Base-by-base conservation (phyloP, 805 yeast genomes). In the Ogataea angusta region DNA sequence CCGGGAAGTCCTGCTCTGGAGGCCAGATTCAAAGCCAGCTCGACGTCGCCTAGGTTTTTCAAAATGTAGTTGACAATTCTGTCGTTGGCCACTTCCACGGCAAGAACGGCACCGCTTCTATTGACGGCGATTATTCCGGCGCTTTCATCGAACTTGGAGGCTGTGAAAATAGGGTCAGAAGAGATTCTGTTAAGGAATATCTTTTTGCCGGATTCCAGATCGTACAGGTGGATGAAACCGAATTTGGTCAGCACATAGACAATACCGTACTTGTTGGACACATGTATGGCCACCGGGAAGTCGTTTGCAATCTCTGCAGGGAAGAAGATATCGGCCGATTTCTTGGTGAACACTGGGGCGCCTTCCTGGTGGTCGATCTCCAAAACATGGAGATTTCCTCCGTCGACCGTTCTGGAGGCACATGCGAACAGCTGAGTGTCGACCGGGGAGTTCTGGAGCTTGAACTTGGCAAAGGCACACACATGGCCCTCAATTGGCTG, bases 401-500 rank as follows among this genome's bases (percentile, higher is more conserved):
- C 91, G 46, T 81, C 82, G 27, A 84, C 85, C 38, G 82, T 77
- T 66, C 93, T 83, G 67, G 89, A 88, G 56, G 95, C 98, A 60
- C 91, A 90, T 45, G 95, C 85, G 63, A 93, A 91, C 23, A 91
- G 80, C 65, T 87, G 89, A 36, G 95, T 85, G 30, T 86, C 86
- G 21, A 79, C 54, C n/a, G 72, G 46, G 28, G 90, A 86, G 40
- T 88, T 88, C 38, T 79, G 84, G 53, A 91, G 71, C 46, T 79
- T 74, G 48, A 93, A 69, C 45, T 74, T 71, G 40, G 96, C 88
- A 68, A 93, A 93, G 30, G 80, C 79, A 45, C 95, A 93, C 41
- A 95, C 98, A 65, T 93, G 99, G 56, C 99, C 99, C 60, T 93
- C 98, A 54, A 93, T 87, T 15, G 95, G 90, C 69, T 93, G 99